phyloP scores from a whole-genome alignment of 306 rosid genomes.

The Medicago arabica region DNA sequence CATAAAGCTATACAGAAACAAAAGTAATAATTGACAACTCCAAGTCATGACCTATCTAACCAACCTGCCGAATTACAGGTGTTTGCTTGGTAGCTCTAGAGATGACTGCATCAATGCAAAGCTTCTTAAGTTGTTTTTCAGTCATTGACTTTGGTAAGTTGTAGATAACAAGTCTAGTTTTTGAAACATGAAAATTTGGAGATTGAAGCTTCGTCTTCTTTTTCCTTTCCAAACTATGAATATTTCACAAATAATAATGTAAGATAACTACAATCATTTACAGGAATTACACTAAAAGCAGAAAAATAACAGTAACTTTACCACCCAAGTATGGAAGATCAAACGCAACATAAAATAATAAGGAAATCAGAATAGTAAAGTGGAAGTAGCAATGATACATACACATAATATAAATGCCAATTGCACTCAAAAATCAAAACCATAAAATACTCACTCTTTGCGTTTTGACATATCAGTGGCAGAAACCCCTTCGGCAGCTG shows the following conservation, averaged over 20 bases:
- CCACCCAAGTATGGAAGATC: conserved; percentile 21
- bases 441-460: conserved; percentile 65
- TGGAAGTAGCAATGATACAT: background rate
- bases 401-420: conserved; percentile 12
- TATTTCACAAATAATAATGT: conserved; percentile 18
- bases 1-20: background rate
- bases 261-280: conserved; percentile 32
- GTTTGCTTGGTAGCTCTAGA: conserved; percentile 92
- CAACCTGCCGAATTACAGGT: conserved; percentile 86
- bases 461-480: conserved; percentile 84
- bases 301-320: conserved; percentile 22
- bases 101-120: conserved; percentile 82
- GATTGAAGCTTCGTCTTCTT: conserved; percentile 86
- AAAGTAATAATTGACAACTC: background rate
- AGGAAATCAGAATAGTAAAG: conserved; percentile 9
- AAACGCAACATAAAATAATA: conserved; percentile 25
- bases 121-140: conserved; percentile 80
- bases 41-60: conserved; percentile 38
- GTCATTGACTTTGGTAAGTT: conserved; percentile 87
- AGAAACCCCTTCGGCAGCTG: conserved; percentile 96
- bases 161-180: conserved; percentile 79
- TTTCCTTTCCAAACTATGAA: conserved; percentile 66
- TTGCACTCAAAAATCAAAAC: conserved; percentile 23
- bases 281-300: conserved; percentile 28
- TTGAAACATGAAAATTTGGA: conserved; percentile 95